Conservation (phyloP, 2,329 filamentous ascomycete species). For the Fonsecaea monophora region DNA sequence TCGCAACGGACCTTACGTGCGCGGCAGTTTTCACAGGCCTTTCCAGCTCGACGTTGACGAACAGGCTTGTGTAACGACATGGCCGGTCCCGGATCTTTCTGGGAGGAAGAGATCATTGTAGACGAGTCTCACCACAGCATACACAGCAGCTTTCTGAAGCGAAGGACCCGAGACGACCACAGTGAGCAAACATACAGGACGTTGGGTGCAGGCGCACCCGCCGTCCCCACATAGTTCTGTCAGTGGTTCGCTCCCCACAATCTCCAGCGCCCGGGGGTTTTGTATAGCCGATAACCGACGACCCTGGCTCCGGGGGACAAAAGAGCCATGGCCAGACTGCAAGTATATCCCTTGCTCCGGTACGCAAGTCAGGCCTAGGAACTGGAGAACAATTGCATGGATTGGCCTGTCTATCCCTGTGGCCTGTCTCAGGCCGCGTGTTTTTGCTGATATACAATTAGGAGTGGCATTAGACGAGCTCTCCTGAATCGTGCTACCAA, state of each 20-base stretch:
- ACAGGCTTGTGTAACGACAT: background rate
- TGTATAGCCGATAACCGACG: conserved; percentile 4
- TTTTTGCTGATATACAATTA: too few species aligned
- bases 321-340: background rate
- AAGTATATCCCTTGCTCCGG: background rate
- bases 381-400: background rate
- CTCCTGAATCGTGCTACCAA: too few species aligned
- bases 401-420: too few species aligned
- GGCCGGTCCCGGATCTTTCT: background rate
- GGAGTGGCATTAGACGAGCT: too few species aligned
- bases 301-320: background rate
- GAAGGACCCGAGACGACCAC: background rate
- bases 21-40: conserved; percentile 12
- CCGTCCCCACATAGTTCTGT: background rate
- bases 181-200: background rate
- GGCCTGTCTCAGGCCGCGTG: too few species aligned
- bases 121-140: background rate
- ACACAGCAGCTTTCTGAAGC: background rate
- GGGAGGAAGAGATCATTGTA: background rate
- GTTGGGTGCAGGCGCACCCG: background rate
- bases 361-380: background rate
- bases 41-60: conserved; percentile 11
- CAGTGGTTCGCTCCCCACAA: background rate
- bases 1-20: conserved; percentile 17
- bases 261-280: background rate